These are phyloP conservation scores for Volutella citrinella DNA, from an alignment of 2,329 filamentous ascomycete species.

Conservation along the genomic window DNA sequence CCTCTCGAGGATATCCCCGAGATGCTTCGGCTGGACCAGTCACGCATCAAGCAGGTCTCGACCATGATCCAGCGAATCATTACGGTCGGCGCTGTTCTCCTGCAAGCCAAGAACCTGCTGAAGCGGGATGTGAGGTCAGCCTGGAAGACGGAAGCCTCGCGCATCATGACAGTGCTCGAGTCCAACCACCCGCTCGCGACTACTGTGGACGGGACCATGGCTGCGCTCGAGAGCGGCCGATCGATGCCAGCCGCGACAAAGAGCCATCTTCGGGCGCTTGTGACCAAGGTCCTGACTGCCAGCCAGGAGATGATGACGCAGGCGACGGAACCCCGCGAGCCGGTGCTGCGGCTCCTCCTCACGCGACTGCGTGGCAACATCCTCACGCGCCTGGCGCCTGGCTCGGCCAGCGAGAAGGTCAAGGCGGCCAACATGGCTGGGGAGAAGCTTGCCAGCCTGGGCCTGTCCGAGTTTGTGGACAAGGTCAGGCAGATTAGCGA, in stretches of 20 bases:
- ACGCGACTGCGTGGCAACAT: conserved; percentile 66
- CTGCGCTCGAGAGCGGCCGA: conserved; percentile 58
- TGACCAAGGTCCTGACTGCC: conserved; percentile 53
- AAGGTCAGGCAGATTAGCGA: conserved; percentile 69
- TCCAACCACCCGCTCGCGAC: conserved; percentile 50
- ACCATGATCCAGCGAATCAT: conserved; percentile 54
- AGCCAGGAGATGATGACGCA: conserved; percentile 42
- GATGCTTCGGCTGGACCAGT: conserved; percentile 67
- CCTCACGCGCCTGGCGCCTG: conserved; percentile 60
- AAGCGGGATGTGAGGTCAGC: conserved; percentile 75
- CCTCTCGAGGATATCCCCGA: conserved; percentile 61
- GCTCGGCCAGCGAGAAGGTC: conserved; percentile 67
- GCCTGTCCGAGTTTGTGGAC: conserved; percentile 70
- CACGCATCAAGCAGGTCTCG: conserved; percentile 51
- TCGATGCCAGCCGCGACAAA: conserved; percentile 65
- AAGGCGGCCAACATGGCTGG: conserved; percentile 65
- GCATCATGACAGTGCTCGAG: conserved; percentile 69
- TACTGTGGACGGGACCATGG: conserved; percentile 59
- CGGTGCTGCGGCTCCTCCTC: conserved; percentile 64
- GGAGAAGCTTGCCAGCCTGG: conserved; percentile 66
- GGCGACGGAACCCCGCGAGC: conserved; percentile 47
- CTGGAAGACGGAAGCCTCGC: conserved; percentile 71
- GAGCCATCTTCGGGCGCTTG: conserved; percentile 54
- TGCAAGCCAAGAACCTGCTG: conserved; percentile 79
- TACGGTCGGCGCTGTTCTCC: conserved; percentile 69